Percentiles rank a stretch among this genome's conserved stretches.
Conservation (phyloP, 73 alveolate species). For the Paramecium sexaurelia region DNA sequence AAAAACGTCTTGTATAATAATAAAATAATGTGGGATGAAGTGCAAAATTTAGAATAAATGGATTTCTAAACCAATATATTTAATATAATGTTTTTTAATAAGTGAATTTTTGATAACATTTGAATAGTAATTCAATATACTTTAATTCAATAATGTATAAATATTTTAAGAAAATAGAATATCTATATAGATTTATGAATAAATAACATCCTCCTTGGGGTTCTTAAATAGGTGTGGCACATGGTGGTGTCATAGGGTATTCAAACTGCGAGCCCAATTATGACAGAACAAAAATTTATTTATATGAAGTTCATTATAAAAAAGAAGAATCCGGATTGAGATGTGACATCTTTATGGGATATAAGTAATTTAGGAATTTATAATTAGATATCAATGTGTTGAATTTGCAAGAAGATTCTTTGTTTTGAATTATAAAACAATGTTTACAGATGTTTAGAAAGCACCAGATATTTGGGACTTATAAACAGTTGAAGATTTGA, state of each 20-base stretch:
- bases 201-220: background rate
- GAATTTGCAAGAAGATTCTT: background rate
- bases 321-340: slow-evolving; percentile 1
- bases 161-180: slow-evolving; percentile 9
- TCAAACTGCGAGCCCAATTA: background rate
- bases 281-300: background rate
- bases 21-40: too few species aligned
- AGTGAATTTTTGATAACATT: background rate
- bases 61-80: too few species aligned
- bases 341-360: background rate
- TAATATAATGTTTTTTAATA: too few species aligned
- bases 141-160: background rate
- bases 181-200: background rate
- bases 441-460: background rate
- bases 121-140: background rate
- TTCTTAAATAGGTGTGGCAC: slow-evolving; percentile 1
- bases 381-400: background rate
- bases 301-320: background rate
- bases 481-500: background rate
- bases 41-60: too few species aligned
- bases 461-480: slow-evolving; percentile 24
- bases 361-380: background rate
- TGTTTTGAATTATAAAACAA: background rate
- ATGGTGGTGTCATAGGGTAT: background rate
- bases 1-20: background rate